Evolutionary conservation across 2,329 filamentous ascomycete species (phyloP), one percentile per base, ranked within the genome.

Genomic region (Diaporthe sp.): DNA sequence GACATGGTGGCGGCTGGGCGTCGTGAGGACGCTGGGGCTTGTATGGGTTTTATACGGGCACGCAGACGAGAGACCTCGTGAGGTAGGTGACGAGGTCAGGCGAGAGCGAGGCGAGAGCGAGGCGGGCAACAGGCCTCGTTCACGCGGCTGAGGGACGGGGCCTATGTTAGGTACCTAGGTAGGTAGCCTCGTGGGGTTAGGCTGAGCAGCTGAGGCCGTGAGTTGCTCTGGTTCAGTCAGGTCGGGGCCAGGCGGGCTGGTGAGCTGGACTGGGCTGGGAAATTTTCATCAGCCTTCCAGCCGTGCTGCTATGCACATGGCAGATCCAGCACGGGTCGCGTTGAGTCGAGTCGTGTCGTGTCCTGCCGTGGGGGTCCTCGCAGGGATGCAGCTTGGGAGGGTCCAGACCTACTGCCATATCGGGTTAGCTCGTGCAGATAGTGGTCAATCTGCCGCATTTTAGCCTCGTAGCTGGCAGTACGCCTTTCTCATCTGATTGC

Each of bases 1-100:
- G 94, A 95, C 94, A 96, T 96, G 79, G 75, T 88, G 84, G 61
- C 55, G 22, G 31, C 53, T 25, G 25, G 39, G 34, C n/a, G 65
- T 55, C 72, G 53, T n/a, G 63, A 57, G 72, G 60, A 37, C 44
- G 65, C 25, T 42, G 53, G 34, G 57, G 57, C 53, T 47, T 37
- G 22, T 22, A 39, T 5, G 37, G 42, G 22, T 58, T 78, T 78
- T 79, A 74, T 78, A 77, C 71, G 22, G 71, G 28, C 47, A 10
- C 61, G 49, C 47, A 55, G 39, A 37, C 22, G 31, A 22, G 31
- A 28, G 10, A 31, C 42, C 42, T 49, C 42, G 61, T 34, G 61
- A 42, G 31, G n/a, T 1, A 49, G 51, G 37, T 76, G 76, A 74
- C 72, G 25, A 39, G 72, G 76, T 77, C 76, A 77, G 76, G 74